Base-by-base conservation (phyloP, 306 rosid genomes). In the Datisca glomerata region DNA sequence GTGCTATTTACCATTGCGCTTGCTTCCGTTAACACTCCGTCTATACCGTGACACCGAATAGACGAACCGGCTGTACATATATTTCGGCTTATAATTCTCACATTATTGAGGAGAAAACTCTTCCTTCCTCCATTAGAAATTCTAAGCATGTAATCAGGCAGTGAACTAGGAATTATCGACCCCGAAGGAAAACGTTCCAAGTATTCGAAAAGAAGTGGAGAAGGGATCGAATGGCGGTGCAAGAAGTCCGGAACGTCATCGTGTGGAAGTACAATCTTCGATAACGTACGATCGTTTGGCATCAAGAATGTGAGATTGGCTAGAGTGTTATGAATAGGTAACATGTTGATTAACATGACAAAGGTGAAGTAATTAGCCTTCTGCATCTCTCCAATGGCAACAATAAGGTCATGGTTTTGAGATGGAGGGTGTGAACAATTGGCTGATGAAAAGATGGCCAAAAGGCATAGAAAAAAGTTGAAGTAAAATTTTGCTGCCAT, bases 341-440 rank as follows among this genome's bases (percentile, higher is more conserved):
- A 9, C 79, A 80, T 80, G 17, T 72, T 75, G 57, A 80, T 47
- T 16, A 75, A 64, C 64, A 49, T 75, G 20, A 69, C 75, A 52
- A 72, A 75, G 4, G 85, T 66, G 60, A 80, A 80, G 67, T 80
- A 75, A 45, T 69, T 80, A 10, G 92, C 85, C 49, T 11, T 69
- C 40, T 80, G 73, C 92, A 80, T 80, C 57, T 80, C 81, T 18
- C 24, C 46, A 0, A 45, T 66, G 41, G 81, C 92, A 18, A 33
- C 51, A 17, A 46, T 6, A 21, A 75, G 75, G 24, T 67, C 61
- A 7, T 41, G 34, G 14, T 24, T 56, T 24, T 21, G 52, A 17
- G 14, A 12, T 36, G 1, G 41, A 5, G 15, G 18, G 7, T 16
- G 14, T 21, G 59, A 18, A 23, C 47, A 38, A 13, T 10, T 22